Percentiles rank a stretch among this genome's conserved stretches.
Evolutionary conservation across 352 stramenopile species (phyloP).

Genomic region (Pythium aquatile): DNA sequence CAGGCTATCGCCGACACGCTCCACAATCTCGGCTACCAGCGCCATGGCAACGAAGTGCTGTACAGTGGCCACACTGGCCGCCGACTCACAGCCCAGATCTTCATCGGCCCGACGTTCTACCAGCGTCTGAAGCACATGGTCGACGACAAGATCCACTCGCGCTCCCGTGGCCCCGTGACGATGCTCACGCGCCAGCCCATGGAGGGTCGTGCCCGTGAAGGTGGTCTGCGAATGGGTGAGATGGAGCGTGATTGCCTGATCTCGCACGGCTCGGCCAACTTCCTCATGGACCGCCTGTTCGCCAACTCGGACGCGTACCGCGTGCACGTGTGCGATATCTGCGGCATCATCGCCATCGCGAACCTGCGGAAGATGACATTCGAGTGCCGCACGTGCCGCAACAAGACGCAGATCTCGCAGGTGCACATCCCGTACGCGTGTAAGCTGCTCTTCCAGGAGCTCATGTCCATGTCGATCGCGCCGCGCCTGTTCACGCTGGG

Average conservation of each 20-base stretch:
- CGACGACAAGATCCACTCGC: conserved; percentile 99
- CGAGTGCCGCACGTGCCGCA: conserved; percentile 94
- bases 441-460: conserved; percentile 99
- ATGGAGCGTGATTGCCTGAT: conserved; percentile 99
- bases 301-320: conserved; percentile 98
- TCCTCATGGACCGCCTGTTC: conserved; percentile 99
- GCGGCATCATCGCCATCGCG: conserved; percentile 98
- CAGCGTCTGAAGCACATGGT: conserved; percentile 99
- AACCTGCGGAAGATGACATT: conserved; percentile 99
- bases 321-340: conserved; percentile 99
- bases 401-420: conserved; percentile 94
- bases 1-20: conserved; percentile 96
- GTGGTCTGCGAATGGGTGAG: conserved; percentile 99
- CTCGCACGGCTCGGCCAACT: conserved; percentile 98
- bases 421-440: conserved; percentile 99
- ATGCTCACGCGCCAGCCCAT: conserved; percentile 99
- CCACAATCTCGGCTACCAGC: conserved; percentile 97
- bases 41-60: conserved; percentile 98
- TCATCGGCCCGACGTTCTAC: conserved; percentile 99
- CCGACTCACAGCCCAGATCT: conserved; percentile 95
- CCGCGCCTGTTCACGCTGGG: conserved; percentile 95
- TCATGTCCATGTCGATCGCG: conserved; percentile 99
- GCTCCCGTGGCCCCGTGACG: conserved; percentile 92
- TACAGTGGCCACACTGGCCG: conserved; percentile 99
- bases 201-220: conserved; percentile 97